Evolutionary conservation across 768 basidiomycete species (phyloP).

Genomic region (Atractiella rhizophila): DNA sequence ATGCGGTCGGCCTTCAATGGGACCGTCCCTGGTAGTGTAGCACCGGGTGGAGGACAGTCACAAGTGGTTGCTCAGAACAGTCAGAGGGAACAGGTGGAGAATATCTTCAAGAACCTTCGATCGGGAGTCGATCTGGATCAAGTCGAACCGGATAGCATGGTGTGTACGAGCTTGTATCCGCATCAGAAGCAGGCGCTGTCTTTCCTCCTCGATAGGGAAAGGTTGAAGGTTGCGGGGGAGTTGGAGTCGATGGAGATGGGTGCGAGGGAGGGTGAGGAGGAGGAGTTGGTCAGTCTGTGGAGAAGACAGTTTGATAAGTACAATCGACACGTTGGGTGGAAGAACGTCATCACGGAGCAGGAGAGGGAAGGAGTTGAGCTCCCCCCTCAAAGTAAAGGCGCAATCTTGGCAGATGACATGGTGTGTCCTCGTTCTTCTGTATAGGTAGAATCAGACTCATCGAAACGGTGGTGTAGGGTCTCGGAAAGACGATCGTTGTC

Average conservation of each 20-base stretch:
- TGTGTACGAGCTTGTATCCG: slow-evolving; percentile 71
- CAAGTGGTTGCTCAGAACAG: slow-evolving; percentile 4
- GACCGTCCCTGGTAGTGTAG: neutral
- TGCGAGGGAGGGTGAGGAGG: slow-evolving; percentile 8
- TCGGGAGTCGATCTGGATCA: slow-evolving; percentile 66
- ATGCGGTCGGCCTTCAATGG: slow-evolving; percentile 25
- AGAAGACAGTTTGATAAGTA: slow-evolving; percentile 23
- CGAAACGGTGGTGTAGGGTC: no score
- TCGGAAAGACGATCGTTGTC: slow-evolving; percentile 90
- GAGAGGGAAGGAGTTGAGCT: slow-evolving; percentile 29
- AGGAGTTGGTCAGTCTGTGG: slow-evolving; percentile 25
- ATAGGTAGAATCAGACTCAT: neutral
- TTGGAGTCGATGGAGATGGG: slow-evolving; percentile 9
- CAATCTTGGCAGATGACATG: slow-evolving; percentile 92
- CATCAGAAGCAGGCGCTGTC: slow-evolving; percentile 97
- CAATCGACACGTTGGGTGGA: slow-evolving; percentile 31
- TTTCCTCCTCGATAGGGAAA: slow-evolving; percentile 68
- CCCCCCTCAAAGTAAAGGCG: slow-evolving; percentile 52
- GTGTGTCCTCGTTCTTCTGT: no score
- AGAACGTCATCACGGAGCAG: slow-evolving; percentile 58
- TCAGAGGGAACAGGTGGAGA: slow-evolving; percentile 43
- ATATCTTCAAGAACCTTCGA: slow-evolving; percentile 67
- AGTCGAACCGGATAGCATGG: slow-evolving; percentile 39
- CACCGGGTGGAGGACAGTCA: neutral
- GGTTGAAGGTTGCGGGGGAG: slow-evolving; percentile 1